Percentiles rank a stretch among this genome's conserved stretches.
Evolutionary conservation across 192 early-diverging fungal genomes (phyloP).

Genomic region (Entomortierella beljakovae): DNA sequence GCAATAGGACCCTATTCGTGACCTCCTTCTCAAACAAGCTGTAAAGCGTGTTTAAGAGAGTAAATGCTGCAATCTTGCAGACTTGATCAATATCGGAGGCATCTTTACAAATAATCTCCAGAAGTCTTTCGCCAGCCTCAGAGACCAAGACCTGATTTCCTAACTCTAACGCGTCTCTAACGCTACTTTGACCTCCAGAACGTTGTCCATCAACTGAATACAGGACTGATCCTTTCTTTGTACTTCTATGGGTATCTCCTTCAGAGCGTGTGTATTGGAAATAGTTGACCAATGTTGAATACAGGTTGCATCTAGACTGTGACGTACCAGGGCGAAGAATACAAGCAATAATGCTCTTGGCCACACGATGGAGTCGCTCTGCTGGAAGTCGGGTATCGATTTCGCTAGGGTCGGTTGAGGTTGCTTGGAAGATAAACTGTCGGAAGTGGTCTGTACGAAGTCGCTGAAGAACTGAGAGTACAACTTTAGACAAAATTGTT

Average conservation of each 20-base stretch:
- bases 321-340: constrained; percentile 70
- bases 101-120: constrained; percentile 82
- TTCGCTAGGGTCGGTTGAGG: constrained; percentile 59
- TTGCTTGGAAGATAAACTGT: constrained; percentile 62
- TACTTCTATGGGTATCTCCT: constrained; percentile 15
- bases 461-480: constrained; percentile 66
- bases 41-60: constrained; percentile 76
- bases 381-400: constrained; percentile 64
- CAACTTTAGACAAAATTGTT: constrained; percentile 64
- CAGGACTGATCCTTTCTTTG: not conserved
- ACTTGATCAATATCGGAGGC: constrained; percentile 84
- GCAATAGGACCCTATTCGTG: constrained; percentile 59
- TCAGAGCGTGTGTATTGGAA: constrained; percentile 68
- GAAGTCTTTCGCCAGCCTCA: constrained; percentile 73
- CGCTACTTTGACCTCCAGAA: not conserved
- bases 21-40: constrained; percentile 59
- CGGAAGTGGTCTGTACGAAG: constrained; percentile 67
- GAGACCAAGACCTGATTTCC: constrained; percentile 63
- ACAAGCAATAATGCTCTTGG: constrained; percentile 68
- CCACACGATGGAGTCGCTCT: constrained; percentile 64
- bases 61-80: constrained; percentile 90
- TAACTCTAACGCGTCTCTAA: constrained; percentile 45
- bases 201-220: constrained; percentile 2
- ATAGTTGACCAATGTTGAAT: constrained; percentile 79
- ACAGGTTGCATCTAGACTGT: constrained; percentile 80